Evolutionary conservation across 208 protist genomes (phyloP).

Genomic region (Trypanosoma theileri): DNA sequence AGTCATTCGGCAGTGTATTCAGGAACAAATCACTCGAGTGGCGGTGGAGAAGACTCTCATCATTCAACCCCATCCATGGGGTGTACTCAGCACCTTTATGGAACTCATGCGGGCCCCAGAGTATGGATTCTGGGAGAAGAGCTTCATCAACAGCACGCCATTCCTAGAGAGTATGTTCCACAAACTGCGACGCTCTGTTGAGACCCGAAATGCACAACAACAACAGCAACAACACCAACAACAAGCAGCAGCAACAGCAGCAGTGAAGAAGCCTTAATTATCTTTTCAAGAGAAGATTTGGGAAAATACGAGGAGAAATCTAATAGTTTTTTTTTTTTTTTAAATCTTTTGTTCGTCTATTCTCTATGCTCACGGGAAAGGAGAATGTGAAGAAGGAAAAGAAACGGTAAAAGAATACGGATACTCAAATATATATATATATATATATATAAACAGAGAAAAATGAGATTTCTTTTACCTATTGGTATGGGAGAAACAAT

Average conservation of each 20-base stretch:
- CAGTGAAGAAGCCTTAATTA: constrained; percentile 1
- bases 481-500: no score
- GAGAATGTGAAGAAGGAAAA: no score
- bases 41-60: constrained; percentile 98
- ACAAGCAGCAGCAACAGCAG: constrained; percentile 22
- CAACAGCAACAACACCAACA: constrained; percentile 33
- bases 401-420: no score
- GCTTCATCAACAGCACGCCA: constrained; percentile 89
- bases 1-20: constrained; percentile 82
- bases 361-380: no score
- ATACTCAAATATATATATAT: no score
- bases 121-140: constrained; percentile 95
- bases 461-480: no score
- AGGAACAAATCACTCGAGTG: constrained; percentile 97
- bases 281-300: no score
- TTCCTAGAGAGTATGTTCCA: constrained; percentile 95
- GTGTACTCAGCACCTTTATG: constrained; percentile 99
- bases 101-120: constrained; percentile 97
- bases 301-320: no score
- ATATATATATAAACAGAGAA: no score
- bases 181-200: constrained; percentile 82
- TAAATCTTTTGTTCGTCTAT: no score
- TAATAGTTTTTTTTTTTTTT: no score
- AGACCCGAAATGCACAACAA: constrained; percentile 37
- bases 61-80: constrained; percentile 98